A percentile compares a stretch with the other conserved stretches of the same genome.
phyloP scores from a whole-genome alignment of 2,329 filamentous ascomycete species.

The Sordariomycetes sp. region DNA sequence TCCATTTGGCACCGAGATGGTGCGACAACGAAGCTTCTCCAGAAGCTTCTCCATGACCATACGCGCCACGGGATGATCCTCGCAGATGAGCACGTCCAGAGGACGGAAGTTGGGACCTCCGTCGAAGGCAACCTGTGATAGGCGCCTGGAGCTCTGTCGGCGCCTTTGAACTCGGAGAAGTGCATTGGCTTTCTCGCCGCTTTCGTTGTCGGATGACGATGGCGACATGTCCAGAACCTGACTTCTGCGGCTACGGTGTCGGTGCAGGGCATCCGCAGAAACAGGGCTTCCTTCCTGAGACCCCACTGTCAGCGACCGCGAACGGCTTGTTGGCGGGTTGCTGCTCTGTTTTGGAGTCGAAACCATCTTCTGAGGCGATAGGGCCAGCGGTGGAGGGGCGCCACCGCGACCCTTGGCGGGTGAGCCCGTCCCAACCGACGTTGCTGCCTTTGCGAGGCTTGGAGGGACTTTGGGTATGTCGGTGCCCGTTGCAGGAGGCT shows the following conservation, averaged over 20 bases:
- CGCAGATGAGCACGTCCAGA: constrained; percentile 89
- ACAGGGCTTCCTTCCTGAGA: constrained; percentile 85
- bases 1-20: constrained; percentile 83
- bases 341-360: constrained; percentile 52
- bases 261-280: constrained; percentile 57
- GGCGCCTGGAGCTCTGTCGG: constrained; percentile 86
- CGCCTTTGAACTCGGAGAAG: constrained; percentile 86
- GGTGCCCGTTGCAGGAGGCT: constrained; percentile 60
- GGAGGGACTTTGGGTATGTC: constrained; percentile 59
- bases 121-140: constrained; percentile 82
- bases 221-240: constrained; percentile 95
- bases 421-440: constrained; percentile 42
- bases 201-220: constrained; percentile 94
- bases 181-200: constrained; percentile 83
- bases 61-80: constrained; percentile 92
- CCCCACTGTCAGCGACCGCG: constrained; percentile 84
- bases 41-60: constrained; percentile 98
- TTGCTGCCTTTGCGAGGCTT: constrained; percentile 51
- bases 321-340: constrained; percentile 56
- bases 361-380: constrained; percentile 51
- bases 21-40: constrained; percentile 90
- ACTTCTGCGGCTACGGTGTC: constrained; percentile 83
- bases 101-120: constrained; percentile 67
- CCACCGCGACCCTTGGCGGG: constrained; percentile 46
- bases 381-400: constrained; percentile 38